These are phyloP conservation scores for Fusarium pseudonygamai DNA, from an alignment of 2,329 filamentous ascomycete genomes.

Conservation along the genomic window DNA sequence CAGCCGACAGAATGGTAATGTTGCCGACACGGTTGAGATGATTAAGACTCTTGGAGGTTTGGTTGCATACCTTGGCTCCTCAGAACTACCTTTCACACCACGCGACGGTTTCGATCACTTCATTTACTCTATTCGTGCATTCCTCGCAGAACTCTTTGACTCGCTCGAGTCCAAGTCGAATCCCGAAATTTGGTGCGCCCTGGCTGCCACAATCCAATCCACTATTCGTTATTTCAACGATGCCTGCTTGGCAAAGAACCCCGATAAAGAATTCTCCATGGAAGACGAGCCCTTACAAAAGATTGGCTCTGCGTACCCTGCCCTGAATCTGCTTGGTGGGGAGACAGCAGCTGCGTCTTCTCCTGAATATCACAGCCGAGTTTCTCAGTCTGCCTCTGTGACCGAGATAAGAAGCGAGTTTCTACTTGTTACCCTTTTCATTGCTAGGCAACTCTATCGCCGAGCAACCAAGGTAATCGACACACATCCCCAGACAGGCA, in stretches of 20 bases:
- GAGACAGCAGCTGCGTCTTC: not conserved
- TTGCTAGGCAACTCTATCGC: constrained; percentile 54
- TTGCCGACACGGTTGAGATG: constrained; percentile 36
- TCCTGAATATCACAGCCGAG: not conserved
- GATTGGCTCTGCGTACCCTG: constrained; percentile 44
- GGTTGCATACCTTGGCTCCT: constrained; percentile 61
- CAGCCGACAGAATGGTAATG: constrained; percentile 31
- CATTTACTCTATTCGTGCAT: constrained; percentile 49
- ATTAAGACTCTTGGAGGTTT: constrained; percentile 53
- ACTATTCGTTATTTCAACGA: constrained; percentile 52
- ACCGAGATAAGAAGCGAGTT: constrained; percentile 50
- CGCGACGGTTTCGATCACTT: constrained; percentile 52
- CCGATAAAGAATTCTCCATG: constrained; percentile 31
- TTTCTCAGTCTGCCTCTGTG: constrained; percentile 27
- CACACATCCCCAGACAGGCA: constrained; percentile 26
- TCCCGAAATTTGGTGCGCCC: constrained; percentile 50
- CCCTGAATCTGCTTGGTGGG: constrained; percentile 35
- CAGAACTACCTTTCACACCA: constrained; percentile 46
- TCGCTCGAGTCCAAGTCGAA: constrained; percentile 47
- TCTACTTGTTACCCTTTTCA: constrained; percentile 51
- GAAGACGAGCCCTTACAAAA: constrained; percentile 36
- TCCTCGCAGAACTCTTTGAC: constrained; percentile 50
- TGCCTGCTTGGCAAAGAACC: constrained; percentile 47
- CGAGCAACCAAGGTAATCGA: constrained; percentile 48
- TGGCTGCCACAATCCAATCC: constrained; percentile 51